These are phyloP conservation scores for Phialocephala sp. DNA, from an alignment of 2,329 filamentous ascomycete species.

Conservation along the genomic window DNA sequence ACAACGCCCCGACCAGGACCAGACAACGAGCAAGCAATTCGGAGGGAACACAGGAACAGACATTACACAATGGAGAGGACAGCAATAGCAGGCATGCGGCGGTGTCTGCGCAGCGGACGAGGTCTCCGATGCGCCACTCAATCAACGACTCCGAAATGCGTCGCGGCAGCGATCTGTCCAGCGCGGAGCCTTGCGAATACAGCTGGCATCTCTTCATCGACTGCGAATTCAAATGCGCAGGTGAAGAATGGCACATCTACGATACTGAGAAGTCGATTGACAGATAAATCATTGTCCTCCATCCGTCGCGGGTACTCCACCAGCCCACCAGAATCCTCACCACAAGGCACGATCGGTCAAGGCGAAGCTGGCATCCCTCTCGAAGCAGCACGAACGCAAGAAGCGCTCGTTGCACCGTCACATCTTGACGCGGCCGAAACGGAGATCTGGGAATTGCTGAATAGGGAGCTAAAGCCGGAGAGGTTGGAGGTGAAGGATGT, in stretches of 20 bases:
- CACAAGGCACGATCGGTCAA: slow-evolving; percentile 24
- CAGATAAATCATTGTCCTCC: not conserved
- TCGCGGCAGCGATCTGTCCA: slow-evolving; percentile 22
- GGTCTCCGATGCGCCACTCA: slow-evolving; percentile 14
- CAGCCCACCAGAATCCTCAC: slow-evolving; percentile 11
- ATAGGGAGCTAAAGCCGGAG: slow-evolving; percentile 40
- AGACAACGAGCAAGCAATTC: not conserved
- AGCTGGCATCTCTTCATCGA: not conserved
- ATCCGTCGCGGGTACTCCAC: no score
- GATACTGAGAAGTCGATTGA: not conserved
- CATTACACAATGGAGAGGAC: slow-evolving; percentile 21
- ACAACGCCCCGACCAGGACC: not conserved
- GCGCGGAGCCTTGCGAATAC: slow-evolving; percentile 11
- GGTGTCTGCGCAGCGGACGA: slow-evolving; percentile 18
- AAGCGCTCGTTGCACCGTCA: slow-evolving; percentile 50
- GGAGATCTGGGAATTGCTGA: slow-evolving; percentile 58
- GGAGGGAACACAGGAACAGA: not conserved
- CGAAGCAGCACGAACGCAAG: slow-evolving; percentile 4
- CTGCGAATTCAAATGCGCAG: not conserved
- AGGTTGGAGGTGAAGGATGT: slow-evolving; percentile 69
- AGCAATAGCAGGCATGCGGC: slow-evolving; percentile 23
- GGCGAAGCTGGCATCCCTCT: slow-evolving; percentile 22
- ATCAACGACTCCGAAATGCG: slow-evolving; percentile 13
- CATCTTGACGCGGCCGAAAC: slow-evolving; percentile 62
- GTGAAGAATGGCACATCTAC: not conserved